These are phyloP conservation scores for Eutrema japonicum DNA, from an alignment of 345 rosid species.

Conservation along the genomic window DNA sequence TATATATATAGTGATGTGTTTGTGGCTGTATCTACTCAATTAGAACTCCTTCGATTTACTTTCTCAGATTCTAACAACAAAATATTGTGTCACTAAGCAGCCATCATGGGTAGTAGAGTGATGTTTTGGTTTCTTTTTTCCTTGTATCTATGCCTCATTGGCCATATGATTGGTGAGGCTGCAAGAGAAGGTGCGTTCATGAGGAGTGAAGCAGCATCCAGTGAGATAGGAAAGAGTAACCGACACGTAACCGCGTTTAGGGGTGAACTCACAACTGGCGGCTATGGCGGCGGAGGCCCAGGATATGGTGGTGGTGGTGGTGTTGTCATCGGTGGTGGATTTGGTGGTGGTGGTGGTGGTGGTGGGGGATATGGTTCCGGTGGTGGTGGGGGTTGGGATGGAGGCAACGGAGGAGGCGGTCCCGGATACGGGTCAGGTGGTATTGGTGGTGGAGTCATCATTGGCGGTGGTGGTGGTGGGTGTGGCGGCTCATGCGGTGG, in stretches of 20 bases:
- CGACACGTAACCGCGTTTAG: slow-evolving; percentile 30
- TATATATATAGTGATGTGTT: slow-evolving; percentile 23
- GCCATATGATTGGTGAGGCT: slow-evolving; percentile 40
- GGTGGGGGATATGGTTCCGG: slow-evolving; percentile 38
- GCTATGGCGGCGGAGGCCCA: slow-evolving; percentile 39
- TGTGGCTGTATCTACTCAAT: neutral
- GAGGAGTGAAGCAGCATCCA: slow-evolving; percentile 19
- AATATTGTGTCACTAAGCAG: slow-evolving; percentile 16
- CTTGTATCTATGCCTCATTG: slow-evolving; percentile 36
- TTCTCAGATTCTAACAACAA: slow-evolving; percentile 19
- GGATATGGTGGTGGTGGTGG: slow-evolving; percentile 39
- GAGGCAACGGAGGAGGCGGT: slow-evolving; percentile 37
- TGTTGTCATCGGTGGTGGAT: slow-evolving; percentile 39
- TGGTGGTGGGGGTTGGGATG: slow-evolving; percentile 39
- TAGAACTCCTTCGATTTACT: slow-evolving; percentile 25
- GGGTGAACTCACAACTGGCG: slow-evolving; percentile 42
- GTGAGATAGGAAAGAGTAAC: slow-evolving; percentile 26
- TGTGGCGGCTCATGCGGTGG: slow-evolving; percentile 41
- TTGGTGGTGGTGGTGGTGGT: slow-evolving; percentile 36
- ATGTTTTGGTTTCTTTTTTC: slow-evolving; percentile 41
- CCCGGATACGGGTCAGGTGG: slow-evolving; percentile 40
- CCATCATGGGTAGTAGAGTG: slow-evolving; percentile 31
- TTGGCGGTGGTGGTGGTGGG: slow-evolving; percentile 34
- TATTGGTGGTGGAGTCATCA: slow-evolving; percentile 42
- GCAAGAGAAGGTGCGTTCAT: slow-evolving; percentile 38